Percentiles rank a stretch among this genome's conserved stretches.
These are phyloP conservation scores for Theobroma cacao DNA, from an alignment of 345 rosid genomes.

Conservation along the genomic window DNA sequence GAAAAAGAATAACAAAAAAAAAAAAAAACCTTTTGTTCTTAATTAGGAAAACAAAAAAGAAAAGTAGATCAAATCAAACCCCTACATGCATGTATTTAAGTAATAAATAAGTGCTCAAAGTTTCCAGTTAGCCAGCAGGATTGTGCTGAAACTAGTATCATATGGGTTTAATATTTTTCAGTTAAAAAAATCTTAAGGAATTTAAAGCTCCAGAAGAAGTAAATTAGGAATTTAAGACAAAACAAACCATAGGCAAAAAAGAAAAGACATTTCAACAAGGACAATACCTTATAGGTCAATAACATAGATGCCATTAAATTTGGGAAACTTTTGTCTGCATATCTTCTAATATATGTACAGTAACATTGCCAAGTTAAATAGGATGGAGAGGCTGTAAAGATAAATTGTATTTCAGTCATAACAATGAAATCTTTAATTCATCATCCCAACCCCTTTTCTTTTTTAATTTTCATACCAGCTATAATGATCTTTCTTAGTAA, in stretches of 20 bases:
- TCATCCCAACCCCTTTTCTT: neutral
- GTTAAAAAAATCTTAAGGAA: neutral
- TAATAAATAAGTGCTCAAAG: neutral
- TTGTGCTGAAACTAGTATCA: neutral
- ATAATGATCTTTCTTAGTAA: neutral
- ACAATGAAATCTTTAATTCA: neutral
- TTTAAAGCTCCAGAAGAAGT: neutral
- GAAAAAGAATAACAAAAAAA: too few relatives aligned
- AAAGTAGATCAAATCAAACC: too few relatives aligned
- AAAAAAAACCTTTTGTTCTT: too few relatives aligned
- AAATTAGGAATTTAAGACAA: neutral
- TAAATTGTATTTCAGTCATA: neutral
- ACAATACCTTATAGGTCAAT: neutral
- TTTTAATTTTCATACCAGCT: neutral
- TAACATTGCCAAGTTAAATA: neutral
- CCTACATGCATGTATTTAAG: conserved; percentile 33
- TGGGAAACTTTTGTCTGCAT: neutral
- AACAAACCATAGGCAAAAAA: neutral
- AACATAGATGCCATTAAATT: neutral
- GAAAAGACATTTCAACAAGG: neutral
- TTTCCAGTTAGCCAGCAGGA: neutral
- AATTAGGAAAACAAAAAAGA: too few relatives aligned
- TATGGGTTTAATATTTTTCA: neutral
- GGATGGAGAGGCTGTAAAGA: neutral
- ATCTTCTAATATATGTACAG: neutral